Evolutionary conservation across 305 asterid genomes (phyloP).

Genomic region (Euphrasia arctica): DNA sequence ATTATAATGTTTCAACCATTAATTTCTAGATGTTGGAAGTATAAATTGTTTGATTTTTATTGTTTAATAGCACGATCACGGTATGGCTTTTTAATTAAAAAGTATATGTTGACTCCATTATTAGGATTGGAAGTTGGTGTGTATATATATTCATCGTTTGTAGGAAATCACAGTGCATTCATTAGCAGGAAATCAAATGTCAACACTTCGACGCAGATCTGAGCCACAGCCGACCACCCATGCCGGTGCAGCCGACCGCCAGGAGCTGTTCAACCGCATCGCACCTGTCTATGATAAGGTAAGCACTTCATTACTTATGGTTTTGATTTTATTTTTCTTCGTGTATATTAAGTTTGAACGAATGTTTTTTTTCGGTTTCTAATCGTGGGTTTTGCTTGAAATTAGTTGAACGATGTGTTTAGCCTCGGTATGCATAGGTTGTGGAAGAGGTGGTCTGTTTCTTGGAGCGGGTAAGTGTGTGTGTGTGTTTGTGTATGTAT

Average conservation of each 20-base stretch:
- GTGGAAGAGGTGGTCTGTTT: slow-evolving; percentile 86
- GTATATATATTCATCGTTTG: background rate
- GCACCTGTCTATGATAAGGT: slow-evolving; percentile 91
- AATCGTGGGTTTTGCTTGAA: slow-evolving; percentile 9
- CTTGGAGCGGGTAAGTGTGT: slow-evolving; percentile 65
- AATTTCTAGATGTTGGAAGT: no score
- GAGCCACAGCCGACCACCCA: slow-evolving; percentile 2
- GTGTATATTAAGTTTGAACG: background rate
- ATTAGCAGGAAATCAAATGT: slow-evolving; percentile 10
- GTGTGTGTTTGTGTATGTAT: no score
- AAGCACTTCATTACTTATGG: slow-evolving; percentile 23
- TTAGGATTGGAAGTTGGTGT: no score
- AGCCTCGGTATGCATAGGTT: slow-evolving; percentile 73
- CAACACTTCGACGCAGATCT: slow-evolving; percentile 10
- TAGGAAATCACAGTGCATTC: background rate
- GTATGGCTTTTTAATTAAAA: no score
- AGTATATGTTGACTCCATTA: no score
- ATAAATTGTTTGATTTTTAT: no score
- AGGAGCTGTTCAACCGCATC: slow-evolving; percentile 70
- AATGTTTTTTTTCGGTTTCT: slow-evolving; percentile 6
- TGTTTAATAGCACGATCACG: no score
- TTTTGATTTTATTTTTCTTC: slow-evolving; percentile 14
- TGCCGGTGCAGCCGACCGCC: slow-evolving; percentile 51
- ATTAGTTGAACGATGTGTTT: slow-evolving; percentile 67
- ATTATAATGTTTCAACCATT: no score